Conservation (phyloP, 768 basidiomycete genomes). For the Lactifluus echinatus region DNA sequence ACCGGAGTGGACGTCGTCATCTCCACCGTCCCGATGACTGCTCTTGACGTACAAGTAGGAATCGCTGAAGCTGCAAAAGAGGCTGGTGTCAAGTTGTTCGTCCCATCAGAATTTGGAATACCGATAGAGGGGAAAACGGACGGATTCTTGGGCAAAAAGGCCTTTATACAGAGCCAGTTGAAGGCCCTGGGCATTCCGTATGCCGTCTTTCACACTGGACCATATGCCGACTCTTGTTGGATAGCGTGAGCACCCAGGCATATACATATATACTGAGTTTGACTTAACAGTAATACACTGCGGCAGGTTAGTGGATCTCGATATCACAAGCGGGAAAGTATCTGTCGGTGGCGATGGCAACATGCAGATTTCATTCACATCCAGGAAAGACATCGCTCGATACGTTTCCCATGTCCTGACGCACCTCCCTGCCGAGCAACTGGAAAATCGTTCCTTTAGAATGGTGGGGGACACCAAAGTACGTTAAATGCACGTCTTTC, state of each 20-base stretch:
- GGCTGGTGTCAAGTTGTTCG: constrained; percentile 27
- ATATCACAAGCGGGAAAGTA: constrained; percentile 17
- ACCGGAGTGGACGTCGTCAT: constrained; percentile 14
- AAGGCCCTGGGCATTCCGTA: constrained; percentile 10
- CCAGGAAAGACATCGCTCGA: constrained; percentile 20
- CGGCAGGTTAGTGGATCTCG: constrained; percentile 3
- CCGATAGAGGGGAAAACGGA: constrained; percentile 10
- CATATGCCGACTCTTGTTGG: constrained; percentile 11
- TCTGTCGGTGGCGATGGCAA: constrained; percentile 17
- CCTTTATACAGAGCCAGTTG: neutral
- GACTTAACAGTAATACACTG: neutral
- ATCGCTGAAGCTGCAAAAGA: constrained; percentile 22
- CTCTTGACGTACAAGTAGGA: constrained; percentile 13
- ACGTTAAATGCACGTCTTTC: neutral
- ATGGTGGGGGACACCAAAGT: constrained; percentile 13
- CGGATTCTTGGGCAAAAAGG: constrained; percentile 7
- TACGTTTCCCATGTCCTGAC: constrained; percentile 20
- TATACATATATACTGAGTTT: neutral
- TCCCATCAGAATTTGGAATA: constrained; percentile 27
- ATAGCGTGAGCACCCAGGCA: neutral
- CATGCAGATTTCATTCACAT: constrained; percentile 13
- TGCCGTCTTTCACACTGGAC: constrained; percentile 19
- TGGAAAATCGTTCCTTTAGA: constrained; percentile 9
- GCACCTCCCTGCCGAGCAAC: constrained; percentile 4
- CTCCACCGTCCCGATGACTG: constrained; percentile 3